phyloP scores from a whole-genome alignment of 2,329 filamentous ascomycete species.

The Cytospora piceicola region DNA sequence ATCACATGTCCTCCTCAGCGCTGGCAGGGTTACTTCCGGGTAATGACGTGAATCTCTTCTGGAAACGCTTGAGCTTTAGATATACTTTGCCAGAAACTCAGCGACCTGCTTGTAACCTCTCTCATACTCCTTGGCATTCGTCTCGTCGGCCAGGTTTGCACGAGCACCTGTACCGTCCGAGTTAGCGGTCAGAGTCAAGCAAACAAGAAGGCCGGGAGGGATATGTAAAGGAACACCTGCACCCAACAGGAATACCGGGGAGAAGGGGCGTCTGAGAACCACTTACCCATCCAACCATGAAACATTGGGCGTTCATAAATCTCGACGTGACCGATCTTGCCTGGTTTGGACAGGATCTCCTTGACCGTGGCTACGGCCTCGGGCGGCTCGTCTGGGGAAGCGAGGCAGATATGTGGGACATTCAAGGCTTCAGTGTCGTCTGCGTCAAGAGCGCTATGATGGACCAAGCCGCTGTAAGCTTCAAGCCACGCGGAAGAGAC shows the following conservation, averaged over 20 bases:
- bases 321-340: slow-evolving; percentile 48
- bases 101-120: slow-evolving; percentile 52
- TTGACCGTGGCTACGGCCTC: slow-evolving; percentile 50
- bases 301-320: slow-evolving; percentile 52
- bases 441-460: slow-evolving; percentile 40
- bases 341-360: slow-evolving; percentile 46
- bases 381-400: slow-evolving; percentile 52
- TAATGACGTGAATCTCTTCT: not conserved
- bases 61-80: slow-evolving; percentile 7
- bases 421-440: slow-evolving; percentile 49
- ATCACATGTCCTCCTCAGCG: too few species aligned
- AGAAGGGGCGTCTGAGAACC: not conserved
- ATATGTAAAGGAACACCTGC: not conserved
- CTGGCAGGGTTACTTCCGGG: too few species aligned
- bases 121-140: slow-evolving; percentile 51
- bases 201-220: not conserved
- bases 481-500: not conserved
- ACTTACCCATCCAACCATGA: slow-evolving; percentile 60
- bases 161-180: slow-evolving; percentile 43
- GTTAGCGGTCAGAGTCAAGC: not conserved
- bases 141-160: slow-evolving; percentile 49
- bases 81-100: slow-evolving; percentile 48
- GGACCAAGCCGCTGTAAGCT: not conserved
- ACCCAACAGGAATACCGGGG: not conserved
- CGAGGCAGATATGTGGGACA: slow-evolving; percentile 54